phyloP scores from a whole-genome alignment of 805 yeast genomes.

The Geotrichum ghanense region DNA sequence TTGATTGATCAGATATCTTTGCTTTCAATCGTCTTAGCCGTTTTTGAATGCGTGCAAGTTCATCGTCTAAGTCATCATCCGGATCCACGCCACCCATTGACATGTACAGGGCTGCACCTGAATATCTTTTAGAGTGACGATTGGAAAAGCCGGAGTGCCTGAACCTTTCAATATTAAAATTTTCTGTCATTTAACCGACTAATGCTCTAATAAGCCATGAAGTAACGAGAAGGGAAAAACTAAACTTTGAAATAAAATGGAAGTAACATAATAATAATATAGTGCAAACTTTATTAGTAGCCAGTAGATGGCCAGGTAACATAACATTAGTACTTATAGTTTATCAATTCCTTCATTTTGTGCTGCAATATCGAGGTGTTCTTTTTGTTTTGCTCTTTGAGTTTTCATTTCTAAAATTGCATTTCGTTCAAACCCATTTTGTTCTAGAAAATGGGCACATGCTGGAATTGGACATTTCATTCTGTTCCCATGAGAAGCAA shows the following conservation, averaged over 20 bases:
- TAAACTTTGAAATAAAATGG: too few relatives aligned
- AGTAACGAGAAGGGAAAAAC: too few relatives aligned
- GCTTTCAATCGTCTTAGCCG: conserved; percentile 24
- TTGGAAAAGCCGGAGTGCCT: conserved; percentile 6
- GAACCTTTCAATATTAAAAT: not conserved
- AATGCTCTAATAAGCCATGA: too few relatives aligned
- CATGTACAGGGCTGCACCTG: conserved; percentile 26
- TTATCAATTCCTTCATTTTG: conserved; percentile 8
- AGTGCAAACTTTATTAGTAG: too few relatives aligned
- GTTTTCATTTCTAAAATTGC: conserved; percentile 11
- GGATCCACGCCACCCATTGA: conserved; percentile 25
- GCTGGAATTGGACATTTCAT: conserved; percentile 16
- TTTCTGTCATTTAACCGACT: too few relatives aligned
- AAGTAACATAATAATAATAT: too few relatives aligned
- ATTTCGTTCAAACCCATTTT: conserved; percentile 5
- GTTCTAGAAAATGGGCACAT: conserved; percentile 7
- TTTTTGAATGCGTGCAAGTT: conserved; percentile 23
- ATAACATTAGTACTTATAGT: conserved; percentile 4
- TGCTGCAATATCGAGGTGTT: conserved; percentile 9
- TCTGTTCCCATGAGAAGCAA: conserved; percentile 1
- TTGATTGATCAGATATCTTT: conserved; percentile 26
- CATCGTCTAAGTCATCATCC: conserved; percentile 27
- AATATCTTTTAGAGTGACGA: conserved; percentile 24
- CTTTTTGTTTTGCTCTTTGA: conserved; percentile 8
- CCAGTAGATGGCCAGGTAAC: not conserved